A percentile compares a stretch with the other conserved stretches of the same genome.
phyloP scores from a whole-genome alignment of 2,329 filamentous ascomycete genomes.

The Penicillium frequentans region DNA sequence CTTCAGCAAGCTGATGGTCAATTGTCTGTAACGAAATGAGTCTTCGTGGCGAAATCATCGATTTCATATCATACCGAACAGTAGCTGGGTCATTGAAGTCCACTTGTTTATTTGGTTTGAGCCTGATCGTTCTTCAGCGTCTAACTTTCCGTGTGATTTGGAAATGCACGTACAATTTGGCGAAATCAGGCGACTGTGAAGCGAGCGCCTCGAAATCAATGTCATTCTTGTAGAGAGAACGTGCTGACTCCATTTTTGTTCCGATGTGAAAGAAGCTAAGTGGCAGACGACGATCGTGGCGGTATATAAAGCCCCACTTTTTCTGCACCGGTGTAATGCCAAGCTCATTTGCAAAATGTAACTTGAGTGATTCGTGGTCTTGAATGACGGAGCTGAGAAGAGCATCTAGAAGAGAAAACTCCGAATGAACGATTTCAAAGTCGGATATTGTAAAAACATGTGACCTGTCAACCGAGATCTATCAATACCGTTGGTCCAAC shows the following conservation, averaged over 20 bases:
- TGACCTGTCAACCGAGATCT: too few relatives aligned
- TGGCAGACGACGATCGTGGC: neutral
- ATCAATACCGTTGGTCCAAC: too few relatives aligned
- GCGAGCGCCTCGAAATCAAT: constrained; percentile 65
- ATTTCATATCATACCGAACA: constrained; percentile 59
- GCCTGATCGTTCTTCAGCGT: constrained; percentile 33
- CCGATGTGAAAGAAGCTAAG: neutral
- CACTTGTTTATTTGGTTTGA: constrained; percentile 60
- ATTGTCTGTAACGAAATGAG: constrained; percentile 44
- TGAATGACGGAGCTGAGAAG: too few relatives aligned
- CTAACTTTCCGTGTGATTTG: neutral
- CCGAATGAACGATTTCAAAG: too few relatives aligned
- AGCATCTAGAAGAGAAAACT: neutral
- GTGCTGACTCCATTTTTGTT: constrained; percentile 32
- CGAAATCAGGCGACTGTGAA: constrained; percentile 59
- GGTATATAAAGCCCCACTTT: neutral
- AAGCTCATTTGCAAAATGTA: too few relatives aligned
- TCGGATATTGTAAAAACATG: too few relatives aligned
- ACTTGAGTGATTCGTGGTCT: neutral
- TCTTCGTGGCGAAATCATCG: neutral
- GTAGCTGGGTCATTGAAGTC: constrained; percentile 79
- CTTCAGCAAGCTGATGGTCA: constrained; percentile 77
- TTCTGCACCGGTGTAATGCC: too few relatives aligned
- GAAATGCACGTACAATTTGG: constrained; percentile 50
- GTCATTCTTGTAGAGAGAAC: constrained; percentile 56